These are phyloP conservation scores for Priceomyces carsonii DNA, from an alignment of 805 yeast genomes.

Conservation along the genomic window DNA sequence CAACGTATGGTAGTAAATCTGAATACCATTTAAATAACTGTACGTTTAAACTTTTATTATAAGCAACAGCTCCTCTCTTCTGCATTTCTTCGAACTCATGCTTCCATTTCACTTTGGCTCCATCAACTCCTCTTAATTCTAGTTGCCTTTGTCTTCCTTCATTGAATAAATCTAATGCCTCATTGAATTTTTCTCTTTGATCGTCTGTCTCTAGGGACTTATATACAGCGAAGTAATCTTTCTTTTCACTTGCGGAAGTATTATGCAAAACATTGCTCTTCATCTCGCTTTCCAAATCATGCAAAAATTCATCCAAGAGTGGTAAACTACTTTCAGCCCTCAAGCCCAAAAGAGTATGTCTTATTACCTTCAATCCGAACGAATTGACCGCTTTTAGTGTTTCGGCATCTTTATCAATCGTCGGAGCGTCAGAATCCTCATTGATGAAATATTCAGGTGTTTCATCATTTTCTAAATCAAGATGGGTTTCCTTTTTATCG, in stretches of 20 bases:
- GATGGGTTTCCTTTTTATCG: conserved; percentile 5
- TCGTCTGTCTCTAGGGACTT: conserved; percentile 48
- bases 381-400: conserved; percentile 69
- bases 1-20: conserved; percentile 67
- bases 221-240: conserved; percentile 71
- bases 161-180: conserved; percentile 67
- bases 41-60: conserved; percentile 64
- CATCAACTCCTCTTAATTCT: conserved; percentile 78
- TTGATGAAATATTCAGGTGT: conserved; percentile 37
- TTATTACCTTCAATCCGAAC: conserved; percentile 73
- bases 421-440: conserved; percentile 21
- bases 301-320: conserved; percentile 24
- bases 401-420: conserved; percentile 56
- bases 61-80: conserved; percentile 55
- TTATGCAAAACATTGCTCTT: conserved; percentile 27
- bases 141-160: conserved; percentile 72
- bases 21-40: conserved; percentile 84
- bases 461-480: conserved; percentile 10
- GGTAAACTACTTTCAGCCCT: conserved; percentile 22
- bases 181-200: conserved; percentile 54
- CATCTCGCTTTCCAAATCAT: conserved; percentile 28
- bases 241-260: conserved; percentile 36
- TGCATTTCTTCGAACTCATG: conserved; percentile 70
- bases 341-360: conserved; percentile 63
- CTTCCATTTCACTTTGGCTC: conserved; percentile 88